Conservation (phyloP, 2,329 filamentous ascomycete genomes). For the Fusarium heterosporum region DNA sequence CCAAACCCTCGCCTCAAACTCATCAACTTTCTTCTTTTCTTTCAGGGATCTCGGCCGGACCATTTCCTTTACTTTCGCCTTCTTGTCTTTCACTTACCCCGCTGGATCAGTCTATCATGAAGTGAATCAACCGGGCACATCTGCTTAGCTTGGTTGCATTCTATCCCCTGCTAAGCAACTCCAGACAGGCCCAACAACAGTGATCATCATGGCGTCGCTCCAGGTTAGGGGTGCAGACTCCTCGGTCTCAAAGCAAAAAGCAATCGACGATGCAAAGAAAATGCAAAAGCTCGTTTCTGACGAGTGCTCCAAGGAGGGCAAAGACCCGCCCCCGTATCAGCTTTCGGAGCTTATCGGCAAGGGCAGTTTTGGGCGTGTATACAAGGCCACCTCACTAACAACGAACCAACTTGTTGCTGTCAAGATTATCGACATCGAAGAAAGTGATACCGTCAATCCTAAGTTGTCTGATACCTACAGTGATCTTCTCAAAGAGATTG, state of each 20-base stretch:
- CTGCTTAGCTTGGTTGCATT: constrained; percentile 9
- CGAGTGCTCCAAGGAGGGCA: constrained; percentile 68
- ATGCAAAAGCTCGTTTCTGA: constrained; percentile 75
- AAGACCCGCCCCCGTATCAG: constrained; percentile 73
- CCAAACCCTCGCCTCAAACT: constrained; percentile 9
- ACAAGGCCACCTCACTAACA: constrained; percentile 67
- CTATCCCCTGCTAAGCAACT: constrained; percentile 21
- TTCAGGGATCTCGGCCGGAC: constrained; percentile 12
- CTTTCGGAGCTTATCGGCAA: constrained; percentile 80
- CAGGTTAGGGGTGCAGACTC: constrained; percentile 57
- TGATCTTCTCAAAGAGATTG: constrained; percentile 76
- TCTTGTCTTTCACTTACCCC: background rate
- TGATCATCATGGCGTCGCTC: constrained; percentile 55
- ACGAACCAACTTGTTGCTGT: constrained; percentile 73
- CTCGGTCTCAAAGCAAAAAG: constrained; percentile 66
- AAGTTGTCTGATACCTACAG: constrained; percentile 74
- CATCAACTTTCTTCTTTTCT: constrained; percentile 1
- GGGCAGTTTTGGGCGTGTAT: constrained; percentile 79
- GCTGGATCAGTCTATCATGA: constrained; percentile 31
- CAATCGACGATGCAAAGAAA: constrained; percentile 75
- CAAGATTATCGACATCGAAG: constrained; percentile 88
- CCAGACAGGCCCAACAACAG: constrained; percentile 19
- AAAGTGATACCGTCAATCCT: constrained; percentile 75
- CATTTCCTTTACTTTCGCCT: background rate
- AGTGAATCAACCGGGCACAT: constrained; percentile 29